Conservation (phyloP, 2,329 filamentous ascomycete genomes). For the Talaromyces sp. region DNA sequence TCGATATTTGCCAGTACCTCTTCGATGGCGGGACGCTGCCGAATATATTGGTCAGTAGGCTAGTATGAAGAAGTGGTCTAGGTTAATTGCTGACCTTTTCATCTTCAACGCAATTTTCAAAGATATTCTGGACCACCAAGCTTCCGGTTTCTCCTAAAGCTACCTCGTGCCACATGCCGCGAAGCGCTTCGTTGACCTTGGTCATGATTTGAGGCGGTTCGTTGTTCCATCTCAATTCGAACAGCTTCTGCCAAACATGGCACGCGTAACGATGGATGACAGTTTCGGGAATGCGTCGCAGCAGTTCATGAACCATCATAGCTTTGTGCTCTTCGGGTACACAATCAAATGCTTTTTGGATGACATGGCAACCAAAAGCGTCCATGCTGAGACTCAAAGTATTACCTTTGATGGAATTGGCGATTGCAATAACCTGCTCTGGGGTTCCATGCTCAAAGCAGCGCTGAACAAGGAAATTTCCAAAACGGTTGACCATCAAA, state of each 20-base stretch:
- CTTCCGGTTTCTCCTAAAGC: slow-evolving; percentile 96
- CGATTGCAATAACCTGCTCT: slow-evolving; percentile 92
- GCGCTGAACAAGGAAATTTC: slow-evolving; percentile 96
- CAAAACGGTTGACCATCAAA: slow-evolving; percentile 97
- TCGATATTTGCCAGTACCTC: slow-evolving; percentile 95
- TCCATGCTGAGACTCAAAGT: slow-evolving; percentile 96
- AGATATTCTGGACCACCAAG: slow-evolving; percentile 98
- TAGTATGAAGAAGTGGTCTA: neutral
- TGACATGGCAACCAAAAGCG: slow-evolving; percentile 94
- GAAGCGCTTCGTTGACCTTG: slow-evolving; percentile 91
- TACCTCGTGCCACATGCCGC: slow-evolving; percentile 98
- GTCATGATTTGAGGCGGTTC: slow-evolving; percentile 98
- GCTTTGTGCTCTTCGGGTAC: slow-evolving; percentile 98
- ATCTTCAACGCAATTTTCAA: slow-evolving; percentile 97
- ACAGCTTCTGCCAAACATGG: slow-evolving; percentile 99
- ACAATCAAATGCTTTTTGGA: slow-evolving; percentile 97
- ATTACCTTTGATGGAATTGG: slow-evolving; percentile 88
- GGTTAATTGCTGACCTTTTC: slow-evolving; percentile 69
- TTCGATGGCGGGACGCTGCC: slow-evolving; percentile 91
- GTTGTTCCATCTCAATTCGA: slow-evolving; percentile 93
- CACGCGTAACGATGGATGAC: slow-evolving; percentile 98
- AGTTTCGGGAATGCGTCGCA: slow-evolving; percentile 92
- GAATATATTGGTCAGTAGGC: slow-evolving; percentile 22
- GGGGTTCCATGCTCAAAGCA: slow-evolving; percentile 98
- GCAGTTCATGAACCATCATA: slow-evolving; percentile 96